A percentile compares a stretch with the other conserved stretches of the same genome.
phyloP scores from a whole-genome alignment of 164 flowering plant genomes.

The Amborella trichopoda region DNA sequence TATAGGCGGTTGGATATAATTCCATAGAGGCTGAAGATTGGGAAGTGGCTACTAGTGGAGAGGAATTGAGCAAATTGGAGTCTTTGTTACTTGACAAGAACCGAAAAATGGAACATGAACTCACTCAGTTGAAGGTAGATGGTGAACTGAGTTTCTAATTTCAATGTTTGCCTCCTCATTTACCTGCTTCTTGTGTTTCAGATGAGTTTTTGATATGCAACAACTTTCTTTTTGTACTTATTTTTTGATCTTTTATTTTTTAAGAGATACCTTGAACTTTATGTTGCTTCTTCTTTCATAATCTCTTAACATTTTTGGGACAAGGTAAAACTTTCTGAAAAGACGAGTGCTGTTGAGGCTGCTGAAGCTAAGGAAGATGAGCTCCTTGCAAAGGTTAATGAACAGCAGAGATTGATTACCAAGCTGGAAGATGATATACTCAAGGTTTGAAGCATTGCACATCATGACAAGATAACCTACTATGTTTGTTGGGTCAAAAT shows the following conservation, averaged over 20 bases:
- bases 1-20: slow-evolving; percentile 96
- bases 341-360: slow-evolving; percentile 50
- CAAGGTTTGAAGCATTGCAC: slow-evolving; percentile 47
- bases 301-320: too few species aligned
- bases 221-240: too few species aligned
- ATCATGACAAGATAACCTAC: too few species aligned
- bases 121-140: slow-evolving; percentile 94
- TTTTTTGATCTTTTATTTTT: too few species aligned
- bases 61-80: slow-evolving; percentile 98
- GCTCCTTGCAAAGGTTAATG: slow-evolving; percentile 59
- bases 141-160: too few species aligned
- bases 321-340: slow-evolving; percentile 90
- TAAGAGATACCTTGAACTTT: too few species aligned
- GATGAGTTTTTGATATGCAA: too few species aligned
- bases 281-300: too few species aligned
- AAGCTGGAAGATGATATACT: slow-evolving; percentile 95
- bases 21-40: slow-evolving; percentile 99
- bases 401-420: slow-evolving; percentile 75
- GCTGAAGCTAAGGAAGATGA: slow-evolving; percentile 64
- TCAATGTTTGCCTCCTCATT: too few species aligned
- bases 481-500: too few species aligned
- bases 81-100: slow-evolving; percentile 94
- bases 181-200: too few species aligned
- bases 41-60: slow-evolving; percentile 94
- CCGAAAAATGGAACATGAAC: slow-evolving; percentile 92